phyloP scores from a whole-genome alignment of 2,329 filamentous ascomycete genomes.

The Verticillium klebahnii region DNA sequence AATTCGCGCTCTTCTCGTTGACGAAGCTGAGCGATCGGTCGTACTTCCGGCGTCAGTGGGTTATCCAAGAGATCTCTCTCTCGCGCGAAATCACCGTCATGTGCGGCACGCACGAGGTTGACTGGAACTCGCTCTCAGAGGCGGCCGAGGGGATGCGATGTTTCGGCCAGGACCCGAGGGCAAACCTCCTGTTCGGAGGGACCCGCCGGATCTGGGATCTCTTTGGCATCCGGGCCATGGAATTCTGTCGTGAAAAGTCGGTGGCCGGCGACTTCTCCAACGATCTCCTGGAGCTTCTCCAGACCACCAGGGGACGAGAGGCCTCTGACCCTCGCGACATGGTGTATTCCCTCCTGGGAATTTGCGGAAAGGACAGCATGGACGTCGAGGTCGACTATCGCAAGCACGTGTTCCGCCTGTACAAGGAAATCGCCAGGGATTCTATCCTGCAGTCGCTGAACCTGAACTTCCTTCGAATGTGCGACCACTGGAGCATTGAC shows the following conservation, averaged over 20 bases:
- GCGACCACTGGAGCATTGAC: neutral
- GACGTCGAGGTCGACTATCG: neutral
- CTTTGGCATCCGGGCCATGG: neutral
- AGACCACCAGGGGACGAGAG: neutral
- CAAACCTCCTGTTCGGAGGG: neutral
- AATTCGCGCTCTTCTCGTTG: neutral
- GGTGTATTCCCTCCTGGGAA: neutral
- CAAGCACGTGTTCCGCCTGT: neutral
- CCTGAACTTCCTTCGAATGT: neutral
- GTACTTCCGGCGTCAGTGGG: slow-evolving; percentile 20
- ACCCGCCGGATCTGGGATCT: neutral
- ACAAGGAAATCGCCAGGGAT: neutral
- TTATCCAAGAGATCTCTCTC: slow-evolving; percentile 18
- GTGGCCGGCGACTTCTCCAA: neutral
- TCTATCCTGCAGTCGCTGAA: neutral
- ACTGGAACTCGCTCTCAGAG: neutral
- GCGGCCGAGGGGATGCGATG: neutral
- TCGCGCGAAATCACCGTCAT: neutral
- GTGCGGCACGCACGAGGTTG: neutral
- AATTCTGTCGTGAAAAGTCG: neutral
- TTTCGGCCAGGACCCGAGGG: neutral
- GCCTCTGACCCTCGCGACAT: neutral
- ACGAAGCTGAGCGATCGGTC: neutral
- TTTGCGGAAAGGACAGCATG: neutral
- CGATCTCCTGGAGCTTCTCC: neutral